A percentile compares a stretch with the other conserved stretches of the same genome.
These are phyloP conservation scores for Torulaspora gathmanii DNA, from an alignment of 805 yeast species.

Conservation along the genomic window DNA sequence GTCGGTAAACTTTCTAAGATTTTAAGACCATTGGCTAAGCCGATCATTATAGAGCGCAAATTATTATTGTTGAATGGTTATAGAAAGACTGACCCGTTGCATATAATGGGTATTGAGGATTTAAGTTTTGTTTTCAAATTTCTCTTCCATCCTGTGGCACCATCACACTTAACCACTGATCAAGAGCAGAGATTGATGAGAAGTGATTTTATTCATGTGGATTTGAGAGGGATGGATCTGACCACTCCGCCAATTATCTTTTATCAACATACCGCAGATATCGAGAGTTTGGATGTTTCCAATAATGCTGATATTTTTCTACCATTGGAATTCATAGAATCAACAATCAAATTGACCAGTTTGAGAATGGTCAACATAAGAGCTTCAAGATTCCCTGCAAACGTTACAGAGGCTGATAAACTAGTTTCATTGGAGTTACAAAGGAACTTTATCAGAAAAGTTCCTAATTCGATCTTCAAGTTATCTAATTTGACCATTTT, in stretches of 20 bases:
- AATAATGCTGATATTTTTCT: conserved; percentile 80
- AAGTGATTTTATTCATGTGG: conserved; percentile 64
- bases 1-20: conserved; percentile 75
- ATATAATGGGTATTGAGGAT: conserved; percentile 79
- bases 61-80: conserved; percentile 73
- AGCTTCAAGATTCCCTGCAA: conserved; percentile 66
- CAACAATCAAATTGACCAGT: conserved; percentile 64
- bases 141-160: conserved; percentile 57
- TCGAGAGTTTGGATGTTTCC: conserved; percentile 75
- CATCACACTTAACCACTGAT: conserved; percentile 58
- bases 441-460: conserved; percentile 64
- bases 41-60: conserved; percentile 71
- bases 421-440: conserved; percentile 68
- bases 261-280: conserved; percentile 74
- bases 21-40: conserved; percentile 66
- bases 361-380: conserved; percentile 70
- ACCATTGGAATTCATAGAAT: conserved; percentile 80
- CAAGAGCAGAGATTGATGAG: conserved; percentile 60
- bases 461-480: conserved; percentile 54
- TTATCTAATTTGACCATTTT: conserved; percentile 53
- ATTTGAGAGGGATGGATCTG: conserved; percentile 65
- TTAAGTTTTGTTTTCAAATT: conserved; percentile 77
- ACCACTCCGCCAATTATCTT: conserved; percentile 82
- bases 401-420: conserved; percentile 63
- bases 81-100: conserved; percentile 66